Conservation (phyloP, 2,329 filamentous ascomycete species). For the Arthrobotrys musiformis region DNA sequence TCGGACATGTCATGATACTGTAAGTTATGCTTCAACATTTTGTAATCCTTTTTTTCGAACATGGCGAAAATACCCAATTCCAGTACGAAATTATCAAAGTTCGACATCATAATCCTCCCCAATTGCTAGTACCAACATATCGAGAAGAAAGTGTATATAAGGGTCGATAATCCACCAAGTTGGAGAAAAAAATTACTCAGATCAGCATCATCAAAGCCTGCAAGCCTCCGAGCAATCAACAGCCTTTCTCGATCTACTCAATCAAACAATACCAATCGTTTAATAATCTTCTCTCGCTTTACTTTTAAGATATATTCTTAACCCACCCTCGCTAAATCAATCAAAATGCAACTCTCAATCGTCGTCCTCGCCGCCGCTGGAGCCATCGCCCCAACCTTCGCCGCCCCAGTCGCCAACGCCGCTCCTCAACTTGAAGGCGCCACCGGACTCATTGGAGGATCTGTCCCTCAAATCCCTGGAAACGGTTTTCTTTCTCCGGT, state of each 20-base stretch:
- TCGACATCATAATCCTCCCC: too few species aligned
- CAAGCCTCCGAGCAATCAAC: background rate
- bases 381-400: background rate
- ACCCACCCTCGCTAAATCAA: background rate
- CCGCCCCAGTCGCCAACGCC: background rate
- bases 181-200: too few species aligned
- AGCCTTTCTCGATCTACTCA: background rate
- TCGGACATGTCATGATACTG: background rate
- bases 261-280: too few species aligned
- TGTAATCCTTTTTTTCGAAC: too few species aligned
- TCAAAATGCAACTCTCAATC: constrained; percentile 20
- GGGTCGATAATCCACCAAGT: background rate
- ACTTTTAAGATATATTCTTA: background rate
- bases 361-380: background rate
- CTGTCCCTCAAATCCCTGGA: too few species aligned
- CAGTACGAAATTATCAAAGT: too few species aligned
- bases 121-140: too few species aligned
- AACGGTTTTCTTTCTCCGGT: too few species aligned
- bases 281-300: background rate
- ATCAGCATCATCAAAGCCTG: background rate
- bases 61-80: background rate
- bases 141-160: constrained; percentile 5
- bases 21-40: background rate
- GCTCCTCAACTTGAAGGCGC: background rate
- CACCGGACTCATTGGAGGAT: too few species aligned